Evolutionary conservation across 2,329 filamentous ascomycete genomes (phyloP), one percentile per base, ranked within the genome.

Genomic region (Cladophialophora exuberans): DNA sequence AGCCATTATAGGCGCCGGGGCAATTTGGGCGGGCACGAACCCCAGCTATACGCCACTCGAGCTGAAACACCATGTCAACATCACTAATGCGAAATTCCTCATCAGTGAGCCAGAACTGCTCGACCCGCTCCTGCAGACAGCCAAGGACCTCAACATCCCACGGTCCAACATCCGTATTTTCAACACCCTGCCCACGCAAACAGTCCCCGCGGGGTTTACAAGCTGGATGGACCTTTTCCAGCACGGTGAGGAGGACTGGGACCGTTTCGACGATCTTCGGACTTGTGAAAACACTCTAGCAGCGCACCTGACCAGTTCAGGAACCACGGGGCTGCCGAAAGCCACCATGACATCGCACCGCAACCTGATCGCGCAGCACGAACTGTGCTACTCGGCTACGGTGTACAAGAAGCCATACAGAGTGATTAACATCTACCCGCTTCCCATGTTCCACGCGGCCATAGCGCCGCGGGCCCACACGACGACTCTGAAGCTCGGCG

Each of bases 241-340:
- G 20, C 47, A 54, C 17, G 56, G 56, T n/a, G 56, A 58, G 18
- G 64, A 70, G 4, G 72, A 76, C 67, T 83, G 76, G 79, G 62
- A 72, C 13, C 68, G 66, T 3, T 78, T 76, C 64, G 65, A 76
- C 58, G 70, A 71, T 56, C 69, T 63, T 62, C 66, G 43, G 11
- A 42, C 46, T 11, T 45, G 45, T 54, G 74, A 71, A 60, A 72
- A 66, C 58, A 84, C 76, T 3, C 70, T 69, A 6, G 82, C 72
- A 18, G 78, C 65, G 59, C 73, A 72, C 60, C 68, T 73, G 4
- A 83, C 83, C 57, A 83, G 77, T 58, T 81, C 77, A 45, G 83
- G 83, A 0, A 85, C 83, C 0, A 85, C 82, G 0, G 82, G 81
- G 0, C 66, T 84, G 1, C 83, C 83, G 0, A 86, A 86, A 63